Conservation (phyloP, 768 basidiomycete species). For the Mycena kentingensis region DNA sequence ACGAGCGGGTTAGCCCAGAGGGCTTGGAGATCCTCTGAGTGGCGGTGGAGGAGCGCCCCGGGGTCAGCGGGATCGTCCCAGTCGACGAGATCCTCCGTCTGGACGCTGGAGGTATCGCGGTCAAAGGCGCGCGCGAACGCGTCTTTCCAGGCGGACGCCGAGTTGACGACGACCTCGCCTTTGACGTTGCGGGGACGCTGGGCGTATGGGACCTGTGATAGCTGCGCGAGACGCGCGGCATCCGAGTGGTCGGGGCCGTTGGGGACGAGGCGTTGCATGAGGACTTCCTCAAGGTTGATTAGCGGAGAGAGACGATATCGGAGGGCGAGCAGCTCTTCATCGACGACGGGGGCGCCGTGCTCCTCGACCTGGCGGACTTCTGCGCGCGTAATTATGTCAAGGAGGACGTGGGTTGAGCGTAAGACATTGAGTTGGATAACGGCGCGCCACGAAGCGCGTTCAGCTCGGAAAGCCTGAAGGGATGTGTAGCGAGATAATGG, state of each 20-base stretch:
- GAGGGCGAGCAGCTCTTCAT: slow-evolving; percentile 44
- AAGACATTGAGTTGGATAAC: slow-evolving; percentile 75
- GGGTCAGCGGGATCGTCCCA: slow-evolving; percentile 59
- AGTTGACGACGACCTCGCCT: slow-evolving; percentile 58
- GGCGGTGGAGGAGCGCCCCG: slow-evolving; percentile 55
- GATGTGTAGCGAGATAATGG: not conserved
- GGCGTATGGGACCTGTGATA: slow-evolving; percentile 24
- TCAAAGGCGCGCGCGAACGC: slow-evolving; percentile 41
- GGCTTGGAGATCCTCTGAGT: slow-evolving; percentile 61
- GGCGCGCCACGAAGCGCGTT: slow-evolving; percentile 65
- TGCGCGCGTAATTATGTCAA: slow-evolving; percentile 51
- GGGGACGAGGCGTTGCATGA: slow-evolving; percentile 60
- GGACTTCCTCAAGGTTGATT: slow-evolving; percentile 58
- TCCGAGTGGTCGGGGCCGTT: slow-evolving; percentile 38
- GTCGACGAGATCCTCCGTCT: slow-evolving; percentile 30
- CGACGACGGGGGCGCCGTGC: slow-evolving; percentile 24
- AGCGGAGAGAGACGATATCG: slow-evolving; percentile 64
- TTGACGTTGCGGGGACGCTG: slow-evolving; percentile 30
- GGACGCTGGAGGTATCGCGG: slow-evolving; percentile 28
- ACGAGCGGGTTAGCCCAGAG: slow-evolving; percentile 66
- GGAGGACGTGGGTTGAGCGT: slow-evolving; percentile 63
- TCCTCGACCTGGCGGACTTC: slow-evolving; percentile 18
- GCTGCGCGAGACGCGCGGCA: slow-evolving; percentile 27
- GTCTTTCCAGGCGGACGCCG: slow-evolving; percentile 52
- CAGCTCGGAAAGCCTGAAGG: slow-evolving; percentile 53